These are phyloP conservation scores for Entomortierella lignicola DNA, from an alignment of 192 early-diverging fungal species.

Conservation along the genomic window DNA sequence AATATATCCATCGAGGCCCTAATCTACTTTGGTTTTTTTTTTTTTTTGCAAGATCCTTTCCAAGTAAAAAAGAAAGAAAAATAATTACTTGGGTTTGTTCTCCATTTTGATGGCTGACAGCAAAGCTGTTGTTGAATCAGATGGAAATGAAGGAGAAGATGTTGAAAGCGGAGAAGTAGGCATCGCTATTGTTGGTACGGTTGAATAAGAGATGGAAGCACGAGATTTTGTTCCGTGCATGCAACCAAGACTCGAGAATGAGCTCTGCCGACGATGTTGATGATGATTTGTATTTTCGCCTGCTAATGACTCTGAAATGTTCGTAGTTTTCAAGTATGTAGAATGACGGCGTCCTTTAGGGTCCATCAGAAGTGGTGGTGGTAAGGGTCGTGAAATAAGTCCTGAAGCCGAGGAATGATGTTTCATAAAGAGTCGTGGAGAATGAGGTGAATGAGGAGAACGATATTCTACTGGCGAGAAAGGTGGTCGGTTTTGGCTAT, in stretches of 20 bases:
- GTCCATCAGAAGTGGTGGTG: too few species aligned
- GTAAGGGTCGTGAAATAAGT: too few species aligned
- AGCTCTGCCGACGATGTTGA: neutral
- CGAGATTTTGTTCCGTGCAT: slow-evolving; percentile 29
- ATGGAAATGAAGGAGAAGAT: neutral
- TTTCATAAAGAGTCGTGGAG: neutral
- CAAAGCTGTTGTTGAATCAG: neutral
- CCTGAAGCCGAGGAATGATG: neutral
- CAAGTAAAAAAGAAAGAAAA: too few species aligned
- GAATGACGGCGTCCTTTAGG: slow-evolving; percentile 1
- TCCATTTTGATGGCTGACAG: neutral
- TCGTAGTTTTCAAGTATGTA: neutral
- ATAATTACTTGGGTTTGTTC: too few species aligned
- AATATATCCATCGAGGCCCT: too few species aligned
- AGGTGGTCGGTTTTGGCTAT: neutral
- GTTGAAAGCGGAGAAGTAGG: neutral
- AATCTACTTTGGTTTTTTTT: too few species aligned
- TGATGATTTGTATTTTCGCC: neutral
- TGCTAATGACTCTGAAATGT: neutral
- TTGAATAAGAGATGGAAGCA: slow-evolving; percentile 31
- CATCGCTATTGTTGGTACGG: slow-evolving; percentile 12
- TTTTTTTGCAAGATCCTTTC: neutral
- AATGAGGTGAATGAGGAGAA: neutral
- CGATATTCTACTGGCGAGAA: neutral
- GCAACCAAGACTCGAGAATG: slow-evolving; percentile 2